These are phyloP conservation scores for Penicillium freii DNA, from an alignment of 2,329 filamentous ascomycete species.

Conservation along the genomic window DNA sequence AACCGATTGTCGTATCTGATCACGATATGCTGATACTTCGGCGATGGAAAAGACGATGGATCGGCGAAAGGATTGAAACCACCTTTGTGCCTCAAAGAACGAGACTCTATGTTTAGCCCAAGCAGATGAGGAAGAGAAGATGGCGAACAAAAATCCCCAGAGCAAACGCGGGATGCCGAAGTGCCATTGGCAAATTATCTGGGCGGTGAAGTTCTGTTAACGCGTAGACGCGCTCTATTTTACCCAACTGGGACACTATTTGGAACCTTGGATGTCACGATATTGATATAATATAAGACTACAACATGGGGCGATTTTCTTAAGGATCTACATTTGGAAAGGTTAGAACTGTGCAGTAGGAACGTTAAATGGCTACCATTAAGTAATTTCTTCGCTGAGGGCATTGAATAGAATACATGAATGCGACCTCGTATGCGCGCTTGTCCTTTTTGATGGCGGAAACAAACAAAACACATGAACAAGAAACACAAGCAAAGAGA, in stretches of 20 bases:
- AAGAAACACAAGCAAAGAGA: constrained; percentile 13
- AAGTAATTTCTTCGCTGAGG: constrained; percentile 25
- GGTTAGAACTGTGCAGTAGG: not conserved
- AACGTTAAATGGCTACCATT: constrained; percentile 19
- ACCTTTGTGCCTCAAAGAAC: not conserved
- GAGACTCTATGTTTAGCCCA: not conserved
- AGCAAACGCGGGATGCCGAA: constrained; percentile 16
- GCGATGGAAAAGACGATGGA: too few species aligned
- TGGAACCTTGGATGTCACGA: not conserved
- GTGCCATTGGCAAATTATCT: constrained; percentile 6
- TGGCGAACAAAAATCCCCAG: constrained; percentile 12
- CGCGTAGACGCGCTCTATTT: constrained; percentile 26
- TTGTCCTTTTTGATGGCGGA: not conserved
- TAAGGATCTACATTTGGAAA: not conserved
- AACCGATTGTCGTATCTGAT: not conserved
- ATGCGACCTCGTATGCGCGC: constrained; percentile 15
- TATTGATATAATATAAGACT: not conserved
- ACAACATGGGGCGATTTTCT: not conserved
- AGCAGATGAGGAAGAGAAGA: not conserved
- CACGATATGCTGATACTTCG: not conserved
- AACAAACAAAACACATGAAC: constrained; percentile 14
- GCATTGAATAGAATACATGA: constrained; percentile 30
- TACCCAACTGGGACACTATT: constrained; percentile 16
- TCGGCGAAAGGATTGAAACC: not conserved
- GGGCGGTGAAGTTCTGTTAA: constrained; percentile 19